Evolutionary conservation across 1,284 basidiomycete species (phyloP).

Genomic region (Cutaneotrichosporon daszewskae): DNA sequence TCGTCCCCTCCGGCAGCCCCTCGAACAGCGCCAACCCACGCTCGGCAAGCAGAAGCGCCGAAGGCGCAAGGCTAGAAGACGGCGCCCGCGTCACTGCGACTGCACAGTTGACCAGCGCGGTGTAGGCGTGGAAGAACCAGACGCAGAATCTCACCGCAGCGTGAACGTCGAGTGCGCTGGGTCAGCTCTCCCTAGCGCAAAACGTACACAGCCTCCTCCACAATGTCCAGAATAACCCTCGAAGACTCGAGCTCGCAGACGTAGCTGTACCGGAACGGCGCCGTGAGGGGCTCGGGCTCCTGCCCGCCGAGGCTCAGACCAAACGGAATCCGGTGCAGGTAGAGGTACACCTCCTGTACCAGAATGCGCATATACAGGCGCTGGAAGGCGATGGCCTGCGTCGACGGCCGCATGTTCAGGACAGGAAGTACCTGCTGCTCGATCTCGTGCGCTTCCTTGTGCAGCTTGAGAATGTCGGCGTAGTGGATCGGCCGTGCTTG

Average conservation of each 20-base stretch:
- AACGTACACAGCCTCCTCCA: constrained; percentile 7
- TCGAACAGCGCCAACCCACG: background rate
- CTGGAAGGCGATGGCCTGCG: background rate
- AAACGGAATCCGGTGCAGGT: constrained; percentile 10
- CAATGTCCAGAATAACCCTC: constrained; percentile 6
- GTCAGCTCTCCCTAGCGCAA: background rate
- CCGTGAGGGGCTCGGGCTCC: constrained; percentile 4
- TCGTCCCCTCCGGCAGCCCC: background rate
- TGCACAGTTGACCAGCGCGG: constrained; percentile 14
- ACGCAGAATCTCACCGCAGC: constrained; percentile 10
- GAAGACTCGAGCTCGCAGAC: constrained; percentile 14
- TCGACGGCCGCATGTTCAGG: background rate
- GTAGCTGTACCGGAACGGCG: constrained; percentile 7
- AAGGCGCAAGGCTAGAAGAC: constrained; percentile 4
- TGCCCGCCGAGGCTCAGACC: constrained; percentile 2
- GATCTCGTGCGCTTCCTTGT: background rate
- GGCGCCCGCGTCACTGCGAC: constrained; percentile 12
- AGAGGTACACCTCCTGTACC: constrained; percentile 7
- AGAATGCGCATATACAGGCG: constrained; percentile 7
- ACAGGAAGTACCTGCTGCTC: background rate
- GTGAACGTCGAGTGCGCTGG: background rate
- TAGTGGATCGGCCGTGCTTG: background rate
- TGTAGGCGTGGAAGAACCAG: constrained; percentile 17
- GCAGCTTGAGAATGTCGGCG: background rate
- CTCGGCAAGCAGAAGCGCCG: constrained; percentile 2